Percentiles rank a stretch among this genome's conserved stretches.
These are phyloP conservation scores for Magnusiomyces sp. DNA, from an alignment of 1,139 yeast genomes.

Conservation along the genomic window DNA sequence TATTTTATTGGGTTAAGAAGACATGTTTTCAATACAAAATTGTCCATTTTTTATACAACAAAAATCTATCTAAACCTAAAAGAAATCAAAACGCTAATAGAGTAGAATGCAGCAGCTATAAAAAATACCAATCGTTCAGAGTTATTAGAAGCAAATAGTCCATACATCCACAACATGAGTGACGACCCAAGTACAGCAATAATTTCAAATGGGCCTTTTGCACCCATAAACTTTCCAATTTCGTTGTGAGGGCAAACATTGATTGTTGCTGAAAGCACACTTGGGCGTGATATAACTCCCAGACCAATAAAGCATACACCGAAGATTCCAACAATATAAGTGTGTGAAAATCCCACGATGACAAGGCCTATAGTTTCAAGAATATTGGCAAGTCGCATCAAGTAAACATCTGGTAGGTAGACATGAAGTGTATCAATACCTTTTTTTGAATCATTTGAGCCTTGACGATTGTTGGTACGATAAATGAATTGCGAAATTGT, in stretches of 20 bases:
- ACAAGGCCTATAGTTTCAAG: not conserved
- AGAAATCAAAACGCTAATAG: not conserved
- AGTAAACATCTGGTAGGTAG: not conserved
- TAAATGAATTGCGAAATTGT: not conserved
- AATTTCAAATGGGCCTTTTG: slow-evolving; percentile 2
- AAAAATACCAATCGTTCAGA: not conserved
- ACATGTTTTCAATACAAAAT: no score
- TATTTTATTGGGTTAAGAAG: no score
- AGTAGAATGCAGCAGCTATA: slow-evolving; percentile 1
- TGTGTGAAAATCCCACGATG: not conserved
- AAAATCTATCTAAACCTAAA: not conserved
- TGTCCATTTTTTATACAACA: no score
- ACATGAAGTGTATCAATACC: not conserved
- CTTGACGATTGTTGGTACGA: not conserved
- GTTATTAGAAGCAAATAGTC: not conserved
- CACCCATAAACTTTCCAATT: slow-evolving; percentile 2
- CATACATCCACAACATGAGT: not conserved
- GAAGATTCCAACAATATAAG: not conserved
- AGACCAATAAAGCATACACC: not conserved
- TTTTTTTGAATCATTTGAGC: not conserved
- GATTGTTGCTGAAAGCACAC: not conserved
- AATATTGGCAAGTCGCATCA: slow-evolving; percentile 1
- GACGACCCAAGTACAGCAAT: slow-evolving; percentile 1
- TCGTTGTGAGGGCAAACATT: not conserved
- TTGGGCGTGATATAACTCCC: slow-evolving; percentile 1